Evolutionary conservation across 2,329 filamentous ascomycete species (phyloP).

Genomic region (Teratosphaeria epicoccoides): DNA sequence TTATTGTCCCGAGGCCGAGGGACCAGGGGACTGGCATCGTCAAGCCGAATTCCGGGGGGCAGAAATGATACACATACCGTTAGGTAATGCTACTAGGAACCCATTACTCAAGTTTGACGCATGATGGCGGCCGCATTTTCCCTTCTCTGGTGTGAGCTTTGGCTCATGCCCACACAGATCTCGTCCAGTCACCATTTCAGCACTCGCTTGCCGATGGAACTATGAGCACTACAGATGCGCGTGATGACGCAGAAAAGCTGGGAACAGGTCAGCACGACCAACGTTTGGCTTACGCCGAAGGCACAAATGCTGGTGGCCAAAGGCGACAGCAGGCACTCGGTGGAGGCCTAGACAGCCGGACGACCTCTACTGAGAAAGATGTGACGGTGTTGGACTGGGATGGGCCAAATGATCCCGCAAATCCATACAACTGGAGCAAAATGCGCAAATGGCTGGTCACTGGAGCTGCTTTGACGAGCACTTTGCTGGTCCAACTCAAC

Average conservation of each 20-base stretch:
- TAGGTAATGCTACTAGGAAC: not conserved
- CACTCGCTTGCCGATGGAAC: not conserved
- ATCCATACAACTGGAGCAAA: constrained; percentile 26
- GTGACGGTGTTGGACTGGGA: constrained; percentile 36
- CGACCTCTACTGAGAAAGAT: constrained; percentile 3
- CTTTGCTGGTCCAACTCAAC: constrained; percentile 26
- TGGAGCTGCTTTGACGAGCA: constrained; percentile 22
- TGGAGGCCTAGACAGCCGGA: not conserved
- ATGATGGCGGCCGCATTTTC: not conserved
- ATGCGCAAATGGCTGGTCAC: constrained; percentile 27
- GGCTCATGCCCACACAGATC: not conserved
- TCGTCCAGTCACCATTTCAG: not conserved
- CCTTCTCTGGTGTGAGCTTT: not conserved
- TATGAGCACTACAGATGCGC: not conserved
- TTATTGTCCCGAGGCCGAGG: no score
- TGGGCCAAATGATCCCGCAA: constrained; percentile 37
- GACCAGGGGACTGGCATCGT: not conserved
- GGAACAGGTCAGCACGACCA: not conserved
- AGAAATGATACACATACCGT: not conserved
- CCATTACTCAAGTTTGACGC: not conserved
- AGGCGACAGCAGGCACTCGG: not conserved
- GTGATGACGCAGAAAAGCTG: not conserved
- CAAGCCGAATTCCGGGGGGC: not conserved
- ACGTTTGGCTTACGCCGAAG: not conserved
- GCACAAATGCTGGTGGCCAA: not conserved